Evolutionary conservation across 1,284 basidiomycete species (phyloP).

Genomic region (Anthracocystis setariae): DNA sequence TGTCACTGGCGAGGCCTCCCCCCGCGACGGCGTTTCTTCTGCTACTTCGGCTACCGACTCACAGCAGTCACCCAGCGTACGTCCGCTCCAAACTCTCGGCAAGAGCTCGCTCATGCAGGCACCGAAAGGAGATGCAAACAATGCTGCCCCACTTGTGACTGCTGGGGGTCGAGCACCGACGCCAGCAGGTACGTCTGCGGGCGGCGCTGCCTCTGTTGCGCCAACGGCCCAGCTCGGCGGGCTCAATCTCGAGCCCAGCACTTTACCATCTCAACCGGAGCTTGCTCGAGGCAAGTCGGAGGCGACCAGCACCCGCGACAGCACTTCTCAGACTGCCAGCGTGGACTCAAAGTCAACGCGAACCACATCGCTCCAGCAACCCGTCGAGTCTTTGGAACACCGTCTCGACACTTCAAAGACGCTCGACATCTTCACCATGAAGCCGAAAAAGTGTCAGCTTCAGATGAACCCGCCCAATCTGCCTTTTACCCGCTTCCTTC

Average conservation of each 20-base stretch:
- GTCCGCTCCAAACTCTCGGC: constrained; percentile 19
- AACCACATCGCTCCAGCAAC: constrained; percentile 38
- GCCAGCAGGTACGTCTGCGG: constrained; percentile 23
- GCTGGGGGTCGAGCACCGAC: constrained; percentile 22
- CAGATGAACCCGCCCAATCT: constrained; percentile 86
- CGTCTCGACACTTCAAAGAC: constrained; percentile 81
- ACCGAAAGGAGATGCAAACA: constrained; percentile 11
- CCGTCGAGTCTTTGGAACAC: constrained; percentile 77
- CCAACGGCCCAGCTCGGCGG: constrained; percentile 26
- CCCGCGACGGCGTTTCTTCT: constrained; percentile 48
- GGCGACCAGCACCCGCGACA: constrained; percentile 32
- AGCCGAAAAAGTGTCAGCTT: constrained; percentile 84
- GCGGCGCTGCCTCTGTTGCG: constrained; percentile 5
- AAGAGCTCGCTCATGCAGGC: constrained; percentile 12
- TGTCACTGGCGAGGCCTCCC: constrained; percentile 37
- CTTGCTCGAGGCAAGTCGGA: constrained; percentile 41
- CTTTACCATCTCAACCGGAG: constrained; percentile 25
- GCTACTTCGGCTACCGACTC: constrained; percentile 50
- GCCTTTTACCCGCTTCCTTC: constrained; percentile 81
- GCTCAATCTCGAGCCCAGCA: constrained; percentile 23
- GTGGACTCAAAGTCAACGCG: constrained; percentile 20
- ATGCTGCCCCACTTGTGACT: constrained; percentile 6
- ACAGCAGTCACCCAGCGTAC: constrained; percentile 28
- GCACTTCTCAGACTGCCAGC: constrained; percentile 17
- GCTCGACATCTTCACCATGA: constrained; percentile 95